These are phyloP conservation scores for barrel medic (Medicago truncatula) DNA, from an alignment of 306 rosid species.

Conservation along the genomic window DNA sequence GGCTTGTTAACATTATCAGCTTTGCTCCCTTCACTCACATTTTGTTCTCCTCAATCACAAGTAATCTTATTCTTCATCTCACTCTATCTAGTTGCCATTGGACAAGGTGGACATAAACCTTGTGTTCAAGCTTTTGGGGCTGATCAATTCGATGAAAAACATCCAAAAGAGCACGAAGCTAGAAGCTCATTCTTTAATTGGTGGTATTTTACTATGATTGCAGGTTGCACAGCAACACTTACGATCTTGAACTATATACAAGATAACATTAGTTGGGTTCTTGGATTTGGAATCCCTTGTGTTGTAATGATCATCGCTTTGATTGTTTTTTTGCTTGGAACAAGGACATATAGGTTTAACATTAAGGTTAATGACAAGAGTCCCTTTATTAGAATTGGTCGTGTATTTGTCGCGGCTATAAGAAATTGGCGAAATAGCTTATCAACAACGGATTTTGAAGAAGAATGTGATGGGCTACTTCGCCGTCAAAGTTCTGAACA, in stretches of 20 bases:
- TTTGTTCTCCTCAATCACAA: conserved; percentile 53
- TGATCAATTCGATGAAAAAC: conserved; percentile 57
- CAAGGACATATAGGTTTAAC: conserved; percentile 50
- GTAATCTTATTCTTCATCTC: conserved; percentile 54
- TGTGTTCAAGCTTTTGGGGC: conserved; percentile 33
- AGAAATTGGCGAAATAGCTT: not conserved
- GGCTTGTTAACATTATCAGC: conserved; percentile 68
- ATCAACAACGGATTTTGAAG: conserved; percentile 8
- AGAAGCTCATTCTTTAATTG: conserved; percentile 86
- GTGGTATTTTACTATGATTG: conserved; percentile 69
- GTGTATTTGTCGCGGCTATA: not conserved
- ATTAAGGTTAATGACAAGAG: conserved; percentile 35
- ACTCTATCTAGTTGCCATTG: not conserved
- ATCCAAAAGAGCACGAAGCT: conserved; percentile 64
- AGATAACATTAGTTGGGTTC: not conserved
- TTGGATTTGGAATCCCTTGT: conserved; percentile 4
- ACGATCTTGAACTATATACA: conserved; percentile 16
- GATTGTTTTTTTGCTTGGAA: conserved; percentile 58
- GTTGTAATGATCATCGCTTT: conserved; percentile 32
- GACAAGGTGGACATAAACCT: conserved; percentile 16
- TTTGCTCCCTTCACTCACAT: conserved; percentile 47
- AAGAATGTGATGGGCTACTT: conserved; percentile 39
- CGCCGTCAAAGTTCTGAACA: conserved; percentile 4
- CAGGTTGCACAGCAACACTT: conserved; percentile 44
- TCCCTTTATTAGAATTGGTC: conserved; percentile 42